A percentile compares a stretch with the other conserved stretches of the same genome.
These are phyloP conservation scores for Macrophomina tecta DNA, from an alignment of 2,329 filamentous ascomycete genomes.

Conservation along the genomic window DNA sequence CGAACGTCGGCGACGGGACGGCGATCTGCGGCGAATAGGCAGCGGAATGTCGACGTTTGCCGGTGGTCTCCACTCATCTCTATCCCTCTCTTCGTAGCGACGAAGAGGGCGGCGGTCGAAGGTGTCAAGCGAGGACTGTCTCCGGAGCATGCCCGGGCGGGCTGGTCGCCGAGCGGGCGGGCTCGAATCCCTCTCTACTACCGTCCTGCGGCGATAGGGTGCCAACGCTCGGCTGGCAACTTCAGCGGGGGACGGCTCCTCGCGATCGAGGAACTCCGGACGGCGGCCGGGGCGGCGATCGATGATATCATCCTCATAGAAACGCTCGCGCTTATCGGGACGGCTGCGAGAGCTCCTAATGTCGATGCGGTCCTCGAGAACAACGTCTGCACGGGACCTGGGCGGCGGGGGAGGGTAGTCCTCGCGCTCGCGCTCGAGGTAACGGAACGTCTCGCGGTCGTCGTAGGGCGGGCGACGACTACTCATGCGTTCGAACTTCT, in stretches of 20 bases:
- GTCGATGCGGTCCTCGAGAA: conserved; percentile 51
- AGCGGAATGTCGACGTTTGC: conserved; percentile 73
- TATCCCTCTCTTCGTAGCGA: conserved; percentile 62
- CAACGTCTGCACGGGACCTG: conserved; percentile 49
- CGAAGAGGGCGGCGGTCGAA: conserved; percentile 77
- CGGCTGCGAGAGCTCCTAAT: conserved; percentile 47
- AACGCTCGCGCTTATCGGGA: conserved; percentile 60
- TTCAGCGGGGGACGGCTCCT: conserved; percentile 52
- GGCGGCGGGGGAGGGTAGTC: conserved; percentile 42
- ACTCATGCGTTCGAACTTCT: conserved; percentile 56
- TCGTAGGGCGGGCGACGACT: conserved; percentile 37
- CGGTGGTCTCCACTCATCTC: conserved; percentile 68
- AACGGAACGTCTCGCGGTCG: conserved; percentile 47
- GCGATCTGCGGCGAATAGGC: conserved; percentile 58
- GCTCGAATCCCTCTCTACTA: conserved; percentile 62
- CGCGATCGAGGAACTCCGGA: conserved; percentile 51
- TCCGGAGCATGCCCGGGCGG: conserved; percentile 73
- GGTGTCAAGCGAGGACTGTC: conserved; percentile 88
- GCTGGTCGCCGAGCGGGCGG: conserved; percentile 60
- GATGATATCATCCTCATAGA: conserved; percentile 62
- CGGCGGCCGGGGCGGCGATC: conserved; percentile 44
- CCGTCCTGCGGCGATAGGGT: conserved; percentile 64
- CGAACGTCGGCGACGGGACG: conserved; percentile 62
- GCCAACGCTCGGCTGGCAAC: conserved; percentile 59
- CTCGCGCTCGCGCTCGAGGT: conserved; percentile 51